These are phyloP conservation scores for Stagonosporopsis rhizophila DNA, from an alignment of 2,329 filamentous ascomycete genomes.

Conservation along the genomic window DNA sequence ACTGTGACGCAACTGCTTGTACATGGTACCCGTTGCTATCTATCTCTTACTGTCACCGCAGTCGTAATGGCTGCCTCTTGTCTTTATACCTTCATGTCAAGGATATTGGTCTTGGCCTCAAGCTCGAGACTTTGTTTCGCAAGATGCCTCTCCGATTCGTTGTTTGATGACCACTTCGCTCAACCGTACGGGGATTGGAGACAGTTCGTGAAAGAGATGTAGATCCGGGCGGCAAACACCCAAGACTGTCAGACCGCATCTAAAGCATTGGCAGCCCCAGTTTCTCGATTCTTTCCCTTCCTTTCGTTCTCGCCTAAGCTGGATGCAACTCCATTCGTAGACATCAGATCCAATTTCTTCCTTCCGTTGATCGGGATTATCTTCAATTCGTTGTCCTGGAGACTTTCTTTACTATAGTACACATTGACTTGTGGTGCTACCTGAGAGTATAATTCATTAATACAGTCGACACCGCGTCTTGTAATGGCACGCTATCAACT, in stretches of 20 bases:
- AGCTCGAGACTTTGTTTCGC: slow-evolving; percentile 25
- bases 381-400: slow-evolving; percentile 37
- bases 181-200: slow-evolving; percentile 32
- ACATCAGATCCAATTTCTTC: slow-evolving; percentile 30
- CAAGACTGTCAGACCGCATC: slow-evolving; percentile 30
- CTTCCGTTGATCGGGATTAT: slow-evolving; percentile 44
- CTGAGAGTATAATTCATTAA: slow-evolving; percentile 16
- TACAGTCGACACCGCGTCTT: slow-evolving; percentile 8
- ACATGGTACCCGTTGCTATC: slow-evolving; percentile 1
- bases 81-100: slow-evolving; percentile 31
- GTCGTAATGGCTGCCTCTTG: slow-evolving; percentile 22
- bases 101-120: slow-evolving; percentile 28
- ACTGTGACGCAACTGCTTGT: background rate
- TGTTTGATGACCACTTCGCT: slow-evolving; percentile 20
- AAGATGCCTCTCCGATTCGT: slow-evolving; percentile 13
- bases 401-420: slow-evolving; percentile 25
- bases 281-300: slow-evolving; percentile 26
- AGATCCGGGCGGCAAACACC: slow-evolving; percentile 23
- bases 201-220: slow-evolving; percentile 33
- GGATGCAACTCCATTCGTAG: slow-evolving; percentile 21
- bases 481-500: slow-evolving; percentile 40
- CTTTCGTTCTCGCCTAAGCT: slow-evolving; percentile 24
- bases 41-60: slow-evolving; percentile 18
- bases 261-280: slow-evolving; percentile 43
- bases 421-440: slow-evolving; percentile 10